phyloP scores from a whole-genome alignment of 1,284 basidiomycete species.

The Fomitopsis schrenkii region DNA sequence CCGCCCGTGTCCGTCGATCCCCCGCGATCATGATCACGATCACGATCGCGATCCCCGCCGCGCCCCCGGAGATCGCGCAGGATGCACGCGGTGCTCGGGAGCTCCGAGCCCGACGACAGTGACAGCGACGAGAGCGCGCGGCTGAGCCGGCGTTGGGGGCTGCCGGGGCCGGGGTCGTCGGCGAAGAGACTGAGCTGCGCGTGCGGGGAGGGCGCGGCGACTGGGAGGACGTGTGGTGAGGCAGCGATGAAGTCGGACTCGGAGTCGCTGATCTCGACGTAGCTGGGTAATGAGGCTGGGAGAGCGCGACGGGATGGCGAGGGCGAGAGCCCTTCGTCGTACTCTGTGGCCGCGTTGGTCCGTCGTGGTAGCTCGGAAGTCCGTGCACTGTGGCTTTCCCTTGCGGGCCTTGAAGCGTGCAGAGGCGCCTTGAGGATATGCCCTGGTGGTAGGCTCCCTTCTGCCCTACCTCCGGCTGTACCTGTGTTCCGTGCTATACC shows the following conservation, averaged over 20 bases:
- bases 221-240: neutral
- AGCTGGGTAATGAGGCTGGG: neutral
- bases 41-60: neutral
- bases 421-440: too few species aligned
- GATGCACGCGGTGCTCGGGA: neutral
- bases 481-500: too few species aligned
- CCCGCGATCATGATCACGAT: too few species aligned
- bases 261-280: neutral
- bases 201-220: neutral
- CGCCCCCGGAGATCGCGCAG: neutral
- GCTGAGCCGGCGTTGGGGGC: conserved; percentile 2
- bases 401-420: too few species aligned
- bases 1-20: too few species aligned
- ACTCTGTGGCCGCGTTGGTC: neutral
- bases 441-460: too few species aligned
- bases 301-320: neutral
- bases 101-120: conserved; percentile 6
- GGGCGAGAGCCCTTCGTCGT: neutral
- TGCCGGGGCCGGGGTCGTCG: neutral
- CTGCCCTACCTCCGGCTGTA: too few species aligned
- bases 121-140: conserved; percentile 11
- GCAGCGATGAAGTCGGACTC: neutral
- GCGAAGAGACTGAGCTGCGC: neutral
- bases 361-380: neutral
- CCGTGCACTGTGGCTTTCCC: too few species aligned